Evolutionary conservation across 768 basidiomycete genomes (phyloP).

Genomic region (Lactifluus pinguis): DNA sequence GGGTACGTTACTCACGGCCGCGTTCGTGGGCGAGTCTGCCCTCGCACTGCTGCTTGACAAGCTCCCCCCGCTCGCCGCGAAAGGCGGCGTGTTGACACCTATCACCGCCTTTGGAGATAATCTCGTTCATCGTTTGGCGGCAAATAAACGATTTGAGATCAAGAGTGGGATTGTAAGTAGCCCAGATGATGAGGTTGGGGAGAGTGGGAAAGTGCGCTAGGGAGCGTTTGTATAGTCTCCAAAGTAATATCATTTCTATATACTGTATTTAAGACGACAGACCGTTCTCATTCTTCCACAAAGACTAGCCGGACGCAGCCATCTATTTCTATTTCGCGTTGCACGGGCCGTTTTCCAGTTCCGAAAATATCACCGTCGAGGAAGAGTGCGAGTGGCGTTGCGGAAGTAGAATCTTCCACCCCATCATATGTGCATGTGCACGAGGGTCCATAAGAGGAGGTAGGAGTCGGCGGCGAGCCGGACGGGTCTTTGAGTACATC

Average conservation of each 20-base stretch:
- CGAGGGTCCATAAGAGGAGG: constrained; percentile 2
- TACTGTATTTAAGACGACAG: too few relatives aligned
- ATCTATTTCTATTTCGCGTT: constrained; percentile 10
- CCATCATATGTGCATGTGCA: background rate
- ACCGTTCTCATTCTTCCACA: background rate
- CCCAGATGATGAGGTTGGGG: constrained; percentile 1
- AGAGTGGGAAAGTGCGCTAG: constrained; percentile 6
- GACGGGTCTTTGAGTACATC: background rate
- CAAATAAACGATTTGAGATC: constrained; percentile 48
- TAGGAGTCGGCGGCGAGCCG: background rate
- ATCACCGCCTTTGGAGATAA: constrained; percentile 75
- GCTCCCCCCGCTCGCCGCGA: constrained; percentile 47
- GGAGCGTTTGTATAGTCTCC: background rate
- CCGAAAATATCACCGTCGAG: constrained; percentile 11
- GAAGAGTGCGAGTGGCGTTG: background rate
- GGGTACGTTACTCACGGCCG: constrained; percentile 56
- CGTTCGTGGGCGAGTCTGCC: constrained; percentile 73
- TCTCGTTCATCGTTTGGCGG: constrained; percentile 56
- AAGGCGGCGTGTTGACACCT: constrained; percentile 79
- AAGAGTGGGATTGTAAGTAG: constrained; percentile 37
- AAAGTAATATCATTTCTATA: background rate
- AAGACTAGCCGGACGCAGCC: constrained; percentile 9
- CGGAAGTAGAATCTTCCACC: background rate
- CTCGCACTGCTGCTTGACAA: constrained; percentile 54
- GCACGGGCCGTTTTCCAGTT: constrained; percentile 10